Evolutionary conservation across 2,329 filamentous ascomycete genomes (phyloP), one percentile per base, ranked within the genome.

Genomic region (Macroventuria anomochaeta): DNA sequence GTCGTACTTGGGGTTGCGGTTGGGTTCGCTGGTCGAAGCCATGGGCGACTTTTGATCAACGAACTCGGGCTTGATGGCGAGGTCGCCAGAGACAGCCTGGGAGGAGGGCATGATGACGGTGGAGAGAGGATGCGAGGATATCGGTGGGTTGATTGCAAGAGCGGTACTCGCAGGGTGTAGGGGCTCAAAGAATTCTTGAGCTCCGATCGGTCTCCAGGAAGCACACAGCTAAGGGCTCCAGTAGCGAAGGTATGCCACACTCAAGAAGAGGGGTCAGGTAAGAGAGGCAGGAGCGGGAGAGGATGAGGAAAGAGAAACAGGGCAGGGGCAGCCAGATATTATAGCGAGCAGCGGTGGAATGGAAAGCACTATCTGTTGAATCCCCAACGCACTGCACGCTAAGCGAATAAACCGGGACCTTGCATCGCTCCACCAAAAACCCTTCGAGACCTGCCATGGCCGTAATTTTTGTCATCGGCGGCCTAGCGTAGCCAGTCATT

Each of bases 1-100:
- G 65, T 84, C 80, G 70, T 83, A 82, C 43, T 78, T 79, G 38
- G 74, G 63, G 63, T 80, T 81, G 53, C 67, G 76, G 70, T 82
- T 81, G 28, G 81, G 81, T 76, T 83, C 81, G 55, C 75, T 68
- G 17, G 78, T 74, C 68, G 78, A 79, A 25, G 81, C 80, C 73
- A 78, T 77, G 37, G 78, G 58, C 18, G 76, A 75, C 11, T 76
- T 75, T 69, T 80, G 75, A 46, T 77, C 76, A 57, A 77, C 68
- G 62, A 73, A 80, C 58, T 79, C 71, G 56, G 80, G 78, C 71
- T 81, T 77, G 63, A 81, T 74, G 68, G 80, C 80, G 62, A 73
- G 62, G 62, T 77, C 72, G 73, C 77, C 77, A 46, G 77, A 76
- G 54, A 74, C 75, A 54, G 80, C 75, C 65, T 83, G 81, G 67